phyloP scores from a whole-genome alignment of 1,139 yeast species.

The Kodamaea plutei region DNA sequence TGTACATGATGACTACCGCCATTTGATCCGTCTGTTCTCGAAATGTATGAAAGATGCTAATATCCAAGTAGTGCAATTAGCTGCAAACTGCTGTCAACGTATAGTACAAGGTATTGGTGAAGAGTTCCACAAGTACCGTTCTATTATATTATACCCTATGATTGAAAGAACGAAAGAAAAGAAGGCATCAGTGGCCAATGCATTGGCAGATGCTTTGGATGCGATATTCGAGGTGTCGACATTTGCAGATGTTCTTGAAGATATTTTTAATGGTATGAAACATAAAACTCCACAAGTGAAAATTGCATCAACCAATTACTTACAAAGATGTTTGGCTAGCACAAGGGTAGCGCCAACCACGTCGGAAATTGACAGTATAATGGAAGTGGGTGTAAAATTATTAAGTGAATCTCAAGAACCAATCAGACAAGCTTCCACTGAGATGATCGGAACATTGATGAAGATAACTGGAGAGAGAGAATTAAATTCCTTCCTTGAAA shows the following conservation, averaged over 20 bases:
- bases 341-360: slow-evolving; percentile 48
- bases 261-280: slow-evolving; percentile 53
- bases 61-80: slow-evolving; percentile 77
- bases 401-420: slow-evolving; percentile 83
- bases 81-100: slow-evolving; percentile 63
- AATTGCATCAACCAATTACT: slow-evolving; percentile 60
- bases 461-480: slow-evolving; percentile 76
- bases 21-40: slow-evolving; percentile 56
- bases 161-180: slow-evolving; percentile 87
- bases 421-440: slow-evolving; percentile 75
- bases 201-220: slow-evolving; percentile 62
- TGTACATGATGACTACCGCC: slow-evolving; percentile 52
- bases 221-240: slow-evolving; percentile 53
- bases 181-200: slow-evolving; percentile 72
- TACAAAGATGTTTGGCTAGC: slow-evolving; percentile 59
- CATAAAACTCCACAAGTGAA: slow-evolving; percentile 86
- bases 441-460: slow-evolving; percentile 77
- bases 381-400: slow-evolving; percentile 54
- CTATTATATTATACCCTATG: slow-evolving; percentile 54
- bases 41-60: slow-evolving; percentile 86
- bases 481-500: slow-evolving; percentile 55
- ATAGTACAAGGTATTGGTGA: slow-evolving; percentile 65
- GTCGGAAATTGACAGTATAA: slow-evolving; percentile 53
- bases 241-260: slow-evolving; percentile 58
- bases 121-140: slow-evolving; percentile 52